Base-by-base conservation (phyloP, 2,329 filamentous ascomycete species). In the Apiospora saccharicola region DNA sequence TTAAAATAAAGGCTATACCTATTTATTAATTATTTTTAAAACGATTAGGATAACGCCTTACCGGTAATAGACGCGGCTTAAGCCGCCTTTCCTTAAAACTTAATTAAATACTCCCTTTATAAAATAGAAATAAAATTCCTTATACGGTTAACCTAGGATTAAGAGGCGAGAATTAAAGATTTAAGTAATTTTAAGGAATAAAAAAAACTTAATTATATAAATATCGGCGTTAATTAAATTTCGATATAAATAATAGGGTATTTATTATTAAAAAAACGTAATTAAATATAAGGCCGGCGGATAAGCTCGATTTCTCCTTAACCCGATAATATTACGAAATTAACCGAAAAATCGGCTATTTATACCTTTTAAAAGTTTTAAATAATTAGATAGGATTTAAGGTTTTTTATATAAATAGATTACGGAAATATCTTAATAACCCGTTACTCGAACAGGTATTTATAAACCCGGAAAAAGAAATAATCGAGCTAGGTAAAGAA, bases 231-330 rank as follows among this genome's bases (percentile, higher is more conserved):
- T 49, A 49, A 49, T 10, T 49, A 22, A 49, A 49, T n/a, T 49
- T 49, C 7, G 7, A 49, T 49, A 49, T n/a, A 7, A n/a, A 49
- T 22, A 49, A 49, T n/a, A 1, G 10, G n/a, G 6, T 49, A 49
- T 49, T 49, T 49, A 49, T 49, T 49, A 49, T 49, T 49, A 49
- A 49, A n/a, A 49, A 22, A n/a, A 49, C n/a, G 7, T 49, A 49
- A n/a, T 49, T 49, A n/a, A 22, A 5, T 22, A 49, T n/a, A n/a
- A n/a, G 7, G 4, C 6, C 22, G 7, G 2, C 10, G 5, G n/a
- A 49, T 49, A 49, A 49, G n/a, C 2, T 49, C 7, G 7, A 49
- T 49, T 49, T 7, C 19, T n/a, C 6, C 7, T 49, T 49, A 49
- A 49, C 7, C 1, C 1, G 7, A n/a, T 49, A 49, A n/a, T 49